Evolutionary conservation across 148 eudicot genomes (phyloP), one percentile per base, ranked within the genome.

Genomic region (Amaranthus cruentus): DNA sequence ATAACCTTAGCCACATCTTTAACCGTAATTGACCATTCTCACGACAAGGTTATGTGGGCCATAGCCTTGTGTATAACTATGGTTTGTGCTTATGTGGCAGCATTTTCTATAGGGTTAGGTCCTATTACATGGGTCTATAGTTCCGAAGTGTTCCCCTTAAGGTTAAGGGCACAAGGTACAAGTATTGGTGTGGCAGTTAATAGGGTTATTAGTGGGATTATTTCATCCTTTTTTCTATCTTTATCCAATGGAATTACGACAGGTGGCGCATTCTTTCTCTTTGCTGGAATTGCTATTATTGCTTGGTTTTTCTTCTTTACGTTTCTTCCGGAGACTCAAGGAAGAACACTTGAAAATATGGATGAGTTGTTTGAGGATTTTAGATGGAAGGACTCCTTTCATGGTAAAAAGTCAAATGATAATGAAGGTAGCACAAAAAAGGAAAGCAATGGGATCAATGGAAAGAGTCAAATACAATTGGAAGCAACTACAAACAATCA

Each of bases 81-180:
- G 70, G 74, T 78, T 6, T 65, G 89, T 50, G 66, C 88, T 2
- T 85, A 21, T 63, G 92, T 91, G 43, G 86, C 87, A 13, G 66
- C 84, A 0, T 91, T 91, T 70, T 84, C 87, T 2, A 89, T 91
- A 5, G 97, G 97, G 28, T 51, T 91, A 72, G 97, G 97, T 0
- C 97, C 95, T 0, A 85, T 91, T 18, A 73, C 97, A 0, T 88
- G 92, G 95, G 90, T 91, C 4, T 91, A 91, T 47, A 84, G 85
- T 43, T 91, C 97, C 2, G 97, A 91, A 84, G 77, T 91, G 3
- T 91, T 86, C 53, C 97, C 95, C 2, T 63, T 91, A 10, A 82
- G 85, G 68, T 69, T 91, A 7, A 69, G 95, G 38, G 96, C 96
- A 0, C 92, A 88, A 10, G 92, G 92, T 6, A 78, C 81, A 0